Evolutionary conservation across 257 asterid species (phyloP), one percentile per base, ranked within the genome.

Genomic region (Solanum pimpinellifolium): DNA sequence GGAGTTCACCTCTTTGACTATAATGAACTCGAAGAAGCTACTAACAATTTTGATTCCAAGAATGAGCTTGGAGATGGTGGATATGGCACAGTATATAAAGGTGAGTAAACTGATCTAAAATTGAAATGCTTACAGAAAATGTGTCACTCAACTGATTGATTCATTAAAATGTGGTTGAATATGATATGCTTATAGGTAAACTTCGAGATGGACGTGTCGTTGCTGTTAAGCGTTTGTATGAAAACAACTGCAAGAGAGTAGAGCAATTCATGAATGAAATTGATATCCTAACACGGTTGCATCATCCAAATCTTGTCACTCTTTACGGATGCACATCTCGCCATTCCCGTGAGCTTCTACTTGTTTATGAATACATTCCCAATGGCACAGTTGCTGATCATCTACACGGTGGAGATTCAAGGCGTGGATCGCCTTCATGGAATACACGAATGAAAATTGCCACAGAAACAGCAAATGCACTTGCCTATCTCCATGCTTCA

Each of bases 1-100:
- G 98, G 98, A 27, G 97, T 92, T 84, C 95, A 92, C 88, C 90
- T 95, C 83, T 96, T 95, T 91, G 90, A 81, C 83, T 93, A 93
- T 82, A 23, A 75, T 8, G 99, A 96, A 85, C 96, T 96, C 20
- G 95, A 94, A 90, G 92, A 89, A 89, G 99, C 99, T 68, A 96
- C 99, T 11, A 88, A 93, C 80, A 83, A 87, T 37, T 96, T 96
- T 46, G 95, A 95, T 84, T 86, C 91, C 29, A 85, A 90, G 14
- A 89, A 91, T 70, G 97, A 92, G 87, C 92, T 96, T 9, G 99
- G 99, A 60, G 96, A 95, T 89, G 99, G 99, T 62, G 99, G 99
- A 66, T 96, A 94, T 86, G 98, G 99, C 83, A 89, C 92, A 7
- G 99, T 96, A 25, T 96, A 95, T 90, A 91, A 91, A 91, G 93